Evolutionary conservation across 805 yeast genomes (phyloP).

Genomic region (Myxozyma mucilagina): DNA sequence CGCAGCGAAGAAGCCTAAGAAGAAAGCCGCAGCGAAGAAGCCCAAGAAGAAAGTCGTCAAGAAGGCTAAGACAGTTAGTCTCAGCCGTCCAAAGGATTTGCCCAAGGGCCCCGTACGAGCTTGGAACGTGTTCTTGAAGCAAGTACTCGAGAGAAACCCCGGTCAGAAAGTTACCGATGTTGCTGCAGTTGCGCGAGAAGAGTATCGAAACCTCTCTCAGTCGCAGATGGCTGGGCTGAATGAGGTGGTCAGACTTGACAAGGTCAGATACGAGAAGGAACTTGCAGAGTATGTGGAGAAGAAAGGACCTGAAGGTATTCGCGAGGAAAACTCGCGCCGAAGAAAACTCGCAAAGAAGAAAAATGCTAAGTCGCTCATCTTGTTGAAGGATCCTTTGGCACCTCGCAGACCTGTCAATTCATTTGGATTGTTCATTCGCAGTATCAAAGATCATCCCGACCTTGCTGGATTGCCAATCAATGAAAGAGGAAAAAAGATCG

Average conservation of each 20-base stretch:
- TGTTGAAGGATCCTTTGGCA: conserved; percentile 12
- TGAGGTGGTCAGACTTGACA: conserved; percentile 4
- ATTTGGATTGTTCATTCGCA: conserved; percentile 5
- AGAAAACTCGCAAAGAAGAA: conserved; percentile 1
- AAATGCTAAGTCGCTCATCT: background rate
- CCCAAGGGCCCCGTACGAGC: too few relatives aligned
- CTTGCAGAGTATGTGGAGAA: conserved; percentile 5
- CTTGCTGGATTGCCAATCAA: background rate
- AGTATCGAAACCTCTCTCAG: too few relatives aligned
- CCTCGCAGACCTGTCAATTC: conserved; percentile 13
- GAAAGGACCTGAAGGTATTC: conserved; percentile 9
- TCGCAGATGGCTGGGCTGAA: too few relatives aligned
- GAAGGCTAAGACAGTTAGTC: too few relatives aligned
- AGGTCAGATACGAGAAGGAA: conserved; percentile 17
- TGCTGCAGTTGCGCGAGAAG: too few relatives aligned
- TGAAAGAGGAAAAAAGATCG: background rate
- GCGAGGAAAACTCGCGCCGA: conserved; percentile 16
- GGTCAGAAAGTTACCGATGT: too few relatives aligned
- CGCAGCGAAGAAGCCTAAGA: conserved; percentile 3
- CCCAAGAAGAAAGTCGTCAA: background rate
- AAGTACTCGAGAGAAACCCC: too few relatives aligned
- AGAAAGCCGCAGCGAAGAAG: background rate
- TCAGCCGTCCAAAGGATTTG: too few relatives aligned
- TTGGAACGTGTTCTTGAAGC: too few relatives aligned
- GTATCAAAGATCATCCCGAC: background rate